A percentile compares a stretch with the other conserved stretches of the same genome.
phyloP scores from a whole-genome alignment of 495 filamentous ascomycete species.

The Aspergillus leporis region DNA sequence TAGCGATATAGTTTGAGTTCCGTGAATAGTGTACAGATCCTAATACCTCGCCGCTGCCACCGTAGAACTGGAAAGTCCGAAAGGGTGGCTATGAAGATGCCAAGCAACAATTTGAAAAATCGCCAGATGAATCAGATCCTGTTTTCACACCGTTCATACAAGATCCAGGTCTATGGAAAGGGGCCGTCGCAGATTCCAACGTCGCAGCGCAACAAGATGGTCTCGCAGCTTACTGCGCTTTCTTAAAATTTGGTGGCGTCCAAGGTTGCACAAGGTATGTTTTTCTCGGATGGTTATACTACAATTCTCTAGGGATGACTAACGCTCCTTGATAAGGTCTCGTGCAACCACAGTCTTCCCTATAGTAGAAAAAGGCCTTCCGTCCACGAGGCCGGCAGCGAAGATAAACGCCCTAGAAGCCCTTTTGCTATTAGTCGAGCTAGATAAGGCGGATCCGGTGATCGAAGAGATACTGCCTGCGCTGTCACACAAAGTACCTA shows the following conservation, averaged over 20 bases:
- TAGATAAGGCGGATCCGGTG: conserved; percentile 82
- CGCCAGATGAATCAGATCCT: conserved; percentile 83
- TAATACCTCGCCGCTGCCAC: conserved; percentile 17
- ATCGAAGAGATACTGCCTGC: conserved; percentile 88
- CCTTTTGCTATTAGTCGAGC: conserved; percentile 82
- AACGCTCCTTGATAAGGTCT: conserved; percentile 52
- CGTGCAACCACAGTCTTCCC: conserved; percentile 70
- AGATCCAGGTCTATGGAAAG: conserved; percentile 87
- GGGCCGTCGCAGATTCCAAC: conserved; percentile 91
- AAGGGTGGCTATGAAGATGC: conserved; percentile 96
- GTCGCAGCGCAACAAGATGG: conserved; percentile 96
- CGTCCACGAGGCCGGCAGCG: conserved; percentile 80
- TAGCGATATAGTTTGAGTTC: not conserved
- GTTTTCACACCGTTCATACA: conserved; percentile 83
- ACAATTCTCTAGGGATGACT: conserved; percentile 11
- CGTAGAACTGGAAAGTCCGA: conserved; percentile 91
- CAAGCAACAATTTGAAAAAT: conserved; percentile 78
- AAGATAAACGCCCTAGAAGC: conserved; percentile 88
- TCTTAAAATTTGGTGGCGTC: conserved; percentile 81
- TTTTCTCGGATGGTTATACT: conserved; percentile 1
- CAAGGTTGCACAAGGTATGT: conserved; percentile 72
- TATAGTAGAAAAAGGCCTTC: conserved; percentile 89
- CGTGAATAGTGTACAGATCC: conserved; percentile 10
- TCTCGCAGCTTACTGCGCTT: conserved; percentile 80
- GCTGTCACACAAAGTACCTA: conserved; percentile 89